phyloP scores from a whole-genome alignment of 2,329 filamentous ascomycete genomes.

The Fusarium sp. region DNA sequence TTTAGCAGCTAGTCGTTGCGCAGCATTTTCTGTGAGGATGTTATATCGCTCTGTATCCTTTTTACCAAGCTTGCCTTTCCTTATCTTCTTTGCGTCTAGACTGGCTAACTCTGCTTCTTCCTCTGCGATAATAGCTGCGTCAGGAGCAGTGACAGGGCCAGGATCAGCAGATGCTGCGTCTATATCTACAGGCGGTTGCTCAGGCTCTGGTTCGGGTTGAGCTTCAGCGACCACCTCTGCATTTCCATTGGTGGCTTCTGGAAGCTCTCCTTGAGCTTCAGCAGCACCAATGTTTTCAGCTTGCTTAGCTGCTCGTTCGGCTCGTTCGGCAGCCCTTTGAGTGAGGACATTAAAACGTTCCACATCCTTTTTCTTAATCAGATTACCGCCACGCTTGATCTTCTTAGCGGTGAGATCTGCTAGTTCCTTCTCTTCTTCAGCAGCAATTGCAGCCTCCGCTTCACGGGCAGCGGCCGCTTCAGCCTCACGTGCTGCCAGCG shows the following conservation, averaged over 20 bases:
- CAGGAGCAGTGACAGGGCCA: constrained; percentile 20
- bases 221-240: constrained; percentile 25
- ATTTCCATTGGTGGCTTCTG: constrained; percentile 21
- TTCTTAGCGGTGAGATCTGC: constrained; percentile 34
- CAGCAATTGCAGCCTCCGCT: constrained; percentile 43
- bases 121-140: constrained; percentile 25
- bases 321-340: constrained; percentile 33
- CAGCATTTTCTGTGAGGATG: constrained; percentile 29
- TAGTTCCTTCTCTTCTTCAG: constrained; percentile 41
- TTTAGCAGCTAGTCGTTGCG: constrained; percentile 23
- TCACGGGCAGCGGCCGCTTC: constrained; percentile 34
- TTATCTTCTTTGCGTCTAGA: constrained; percentile 36
- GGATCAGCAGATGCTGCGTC: constrained; percentile 8
- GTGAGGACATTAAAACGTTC: constrained; percentile 34
- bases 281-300: constrained; percentile 41
- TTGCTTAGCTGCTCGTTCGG: constrained; percentile 41
- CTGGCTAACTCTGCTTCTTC: constrained; percentile 34
- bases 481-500: constrained; percentile 21
- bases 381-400: constrained; percentile 36
- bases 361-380: constrained; percentile 35
- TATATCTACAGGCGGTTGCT: constrained; percentile 6
- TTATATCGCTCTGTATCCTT: constrained; percentile 36
- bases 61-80: constrained; percentile 35
- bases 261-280: not conserved
- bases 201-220: constrained; percentile 18